Evolutionary conservation across 2,329 filamentous ascomycete species (phyloP).

Genomic region (Metarhizium robertsii): DNA sequence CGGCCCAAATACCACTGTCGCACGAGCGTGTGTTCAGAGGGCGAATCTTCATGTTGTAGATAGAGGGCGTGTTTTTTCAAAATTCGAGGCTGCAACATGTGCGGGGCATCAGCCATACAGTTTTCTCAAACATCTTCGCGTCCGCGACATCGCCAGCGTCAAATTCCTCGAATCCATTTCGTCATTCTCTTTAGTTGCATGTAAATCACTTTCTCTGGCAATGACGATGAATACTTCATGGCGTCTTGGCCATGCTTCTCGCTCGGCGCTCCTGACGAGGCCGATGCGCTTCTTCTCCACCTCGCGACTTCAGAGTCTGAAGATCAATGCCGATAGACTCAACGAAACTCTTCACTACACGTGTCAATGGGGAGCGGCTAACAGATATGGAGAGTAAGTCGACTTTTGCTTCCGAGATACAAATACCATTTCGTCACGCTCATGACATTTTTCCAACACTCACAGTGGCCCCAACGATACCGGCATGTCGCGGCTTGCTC

Average conservation of each 20-base stretch:
- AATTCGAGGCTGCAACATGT: too few relatives aligned
- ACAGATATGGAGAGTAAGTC: constrained; percentile 20
- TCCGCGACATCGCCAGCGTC: background rate
- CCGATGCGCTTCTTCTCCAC: background rate
- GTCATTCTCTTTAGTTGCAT: background rate
- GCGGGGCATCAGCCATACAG: background rate
- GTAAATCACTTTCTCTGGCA: background rate
- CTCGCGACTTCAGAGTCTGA: constrained; percentile 6
- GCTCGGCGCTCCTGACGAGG: background rate
- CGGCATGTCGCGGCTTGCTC: constrained; percentile 68
- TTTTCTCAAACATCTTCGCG: background rate
- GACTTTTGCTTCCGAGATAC: background rate
- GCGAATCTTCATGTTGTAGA: background rate
- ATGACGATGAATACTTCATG: background rate
- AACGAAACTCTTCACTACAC: constrained; percentile 22
- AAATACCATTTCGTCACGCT: background rate
- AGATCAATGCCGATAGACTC: constrained; percentile 19
- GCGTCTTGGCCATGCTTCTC: background rate
- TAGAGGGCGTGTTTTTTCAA: background rate
- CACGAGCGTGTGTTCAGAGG: background rate
- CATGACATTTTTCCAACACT: background rate
- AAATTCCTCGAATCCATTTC: background rate
- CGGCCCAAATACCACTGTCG: background rate
- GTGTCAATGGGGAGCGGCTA: constrained; percentile 22
- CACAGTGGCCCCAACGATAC: constrained; percentile 41